Percentiles rank a stretch among this genome's conserved stretches.
Conservation (phyloP, 305 asterid genomes). For the Fraxinus dipetala region DNA sequence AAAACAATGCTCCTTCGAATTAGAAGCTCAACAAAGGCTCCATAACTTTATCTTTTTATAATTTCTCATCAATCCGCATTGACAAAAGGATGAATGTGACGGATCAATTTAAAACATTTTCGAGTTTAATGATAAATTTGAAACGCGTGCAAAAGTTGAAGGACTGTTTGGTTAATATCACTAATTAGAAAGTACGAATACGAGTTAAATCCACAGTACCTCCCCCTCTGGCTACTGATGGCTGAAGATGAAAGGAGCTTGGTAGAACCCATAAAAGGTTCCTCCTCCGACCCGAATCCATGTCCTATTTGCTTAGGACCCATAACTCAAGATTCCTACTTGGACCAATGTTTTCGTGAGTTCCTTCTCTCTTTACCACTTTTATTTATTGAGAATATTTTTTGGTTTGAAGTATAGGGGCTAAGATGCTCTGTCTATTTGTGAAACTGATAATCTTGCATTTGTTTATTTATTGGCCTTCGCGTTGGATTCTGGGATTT, state of each 20-base stretch:
- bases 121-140: background rate
- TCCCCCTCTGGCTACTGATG: slow-evolving; percentile 21
- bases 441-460: background rate
- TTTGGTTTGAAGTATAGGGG: background rate
- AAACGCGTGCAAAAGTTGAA: background rate
- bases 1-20: background rate
- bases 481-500: background rate
- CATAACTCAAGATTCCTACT: slow-evolving; percentile 47
- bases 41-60: background rate
- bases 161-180: background rate
- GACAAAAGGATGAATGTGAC: background rate
- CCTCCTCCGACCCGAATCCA: slow-evolving; percentile 45
- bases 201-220: background rate
- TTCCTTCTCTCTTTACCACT: slow-evolving; percentile 4
- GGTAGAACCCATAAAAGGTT: background rate
- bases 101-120: background rate
- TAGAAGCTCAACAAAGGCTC: background rate
- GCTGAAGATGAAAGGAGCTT: slow-evolving; percentile 31
- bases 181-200: background rate
- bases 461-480: background rate
- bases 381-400: background rate
- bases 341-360: slow-evolving; percentile 75
- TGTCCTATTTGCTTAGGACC: slow-evolving; percentile 66
- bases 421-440: background rate
- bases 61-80: too few species aligned